These are phyloP conservation scores for Daldinia caldariorum DNA, from an alignment of 495 filamentous ascomycete species.

Conservation along the genomic window DNA sequence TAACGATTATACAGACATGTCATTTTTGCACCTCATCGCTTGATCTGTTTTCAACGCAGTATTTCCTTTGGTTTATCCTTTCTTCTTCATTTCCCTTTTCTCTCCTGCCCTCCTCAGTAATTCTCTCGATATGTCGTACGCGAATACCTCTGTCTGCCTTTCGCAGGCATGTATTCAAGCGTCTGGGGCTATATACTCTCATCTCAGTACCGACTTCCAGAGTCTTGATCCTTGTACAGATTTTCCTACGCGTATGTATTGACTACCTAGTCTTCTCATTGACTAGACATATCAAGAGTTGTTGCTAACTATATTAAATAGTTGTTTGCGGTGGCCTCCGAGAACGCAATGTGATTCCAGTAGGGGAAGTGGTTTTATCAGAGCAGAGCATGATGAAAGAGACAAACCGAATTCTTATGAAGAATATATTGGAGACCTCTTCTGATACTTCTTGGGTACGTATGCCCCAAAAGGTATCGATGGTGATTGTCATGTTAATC, in stretches of 20 bases:
- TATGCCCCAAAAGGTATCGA: slow-evolving; percentile 31
- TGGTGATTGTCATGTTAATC: slow-evolving; percentile 42
- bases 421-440: slow-evolving; percentile 67
- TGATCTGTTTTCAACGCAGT: neutral
- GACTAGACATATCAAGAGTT: neutral
- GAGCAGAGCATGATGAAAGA: slow-evolving; percentile 62
- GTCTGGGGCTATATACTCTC: slow-evolving; percentile 67
- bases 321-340: slow-evolving; percentile 72
- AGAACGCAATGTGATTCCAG: slow-evolving; percentile 69
- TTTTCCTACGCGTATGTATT: slow-evolving; percentile 60
- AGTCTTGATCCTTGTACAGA: slow-evolving; percentile 72
- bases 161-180: slow-evolving; percentile 65
- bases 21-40: slow-evolving; percentile 17
- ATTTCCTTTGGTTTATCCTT: slow-evolving; percentile 7
- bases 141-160: slow-evolving; percentile 24
- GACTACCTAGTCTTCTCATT: no score
- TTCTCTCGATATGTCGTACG: slow-evolving; percentile 15
- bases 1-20: neutral
- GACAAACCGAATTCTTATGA: slow-evolving; percentile 63
- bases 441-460: slow-evolving; percentile 51
- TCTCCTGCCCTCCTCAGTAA: neutral
- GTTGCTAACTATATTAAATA: slow-evolving; percentile 3
- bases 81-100: slow-evolving; percentile 7
- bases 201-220: slow-evolving; percentile 66
- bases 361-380: slow-evolving; percentile 65